Conservation (phyloP, 768 basidiomycete genomes). For the Myochromella boudieri region DNA sequence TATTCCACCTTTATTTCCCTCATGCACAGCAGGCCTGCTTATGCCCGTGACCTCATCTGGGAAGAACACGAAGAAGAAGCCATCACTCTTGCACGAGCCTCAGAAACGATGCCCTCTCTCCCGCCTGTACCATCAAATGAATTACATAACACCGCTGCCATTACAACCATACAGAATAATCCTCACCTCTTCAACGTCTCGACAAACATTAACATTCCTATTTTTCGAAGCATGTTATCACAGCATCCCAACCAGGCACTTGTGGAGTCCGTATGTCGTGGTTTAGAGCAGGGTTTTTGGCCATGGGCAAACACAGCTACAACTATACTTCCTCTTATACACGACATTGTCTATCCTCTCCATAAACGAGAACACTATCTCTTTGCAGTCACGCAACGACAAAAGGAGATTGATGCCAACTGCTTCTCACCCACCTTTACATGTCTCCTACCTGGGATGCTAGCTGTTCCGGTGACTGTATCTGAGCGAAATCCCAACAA, state of each 20-base stretch:
- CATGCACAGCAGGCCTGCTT: neutral
- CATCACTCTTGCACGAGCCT: neutral
- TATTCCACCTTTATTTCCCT: too few relatives aligned
- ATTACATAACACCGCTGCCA: neutral
- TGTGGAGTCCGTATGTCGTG: constrained; percentile 29
- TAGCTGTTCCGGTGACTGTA: neutral
- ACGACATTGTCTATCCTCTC: neutral
- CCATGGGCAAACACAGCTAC: constrained; percentile 30
- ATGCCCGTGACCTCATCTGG: constrained; percentile 5
- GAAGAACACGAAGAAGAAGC: neutral
- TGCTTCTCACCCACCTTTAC: neutral
- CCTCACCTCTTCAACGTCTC: neutral
- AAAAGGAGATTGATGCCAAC: neutral
- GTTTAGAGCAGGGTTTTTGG: constrained; percentile 41
- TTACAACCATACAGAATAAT: neutral
- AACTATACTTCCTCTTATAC: constrained; percentile 16
- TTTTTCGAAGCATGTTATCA: neutral
- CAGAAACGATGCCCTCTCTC: neutral
- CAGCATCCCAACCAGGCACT: constrained; percentile 23
- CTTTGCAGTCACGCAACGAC: neutral
- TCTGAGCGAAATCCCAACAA: neutral
- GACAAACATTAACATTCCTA: neutral
- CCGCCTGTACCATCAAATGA: neutral
- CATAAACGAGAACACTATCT: neutral
- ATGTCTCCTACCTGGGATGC: neutral